phyloP scores from a whole-genome alignment of 208 protist genomes.

The Leishmania braziliensis region DNA sequence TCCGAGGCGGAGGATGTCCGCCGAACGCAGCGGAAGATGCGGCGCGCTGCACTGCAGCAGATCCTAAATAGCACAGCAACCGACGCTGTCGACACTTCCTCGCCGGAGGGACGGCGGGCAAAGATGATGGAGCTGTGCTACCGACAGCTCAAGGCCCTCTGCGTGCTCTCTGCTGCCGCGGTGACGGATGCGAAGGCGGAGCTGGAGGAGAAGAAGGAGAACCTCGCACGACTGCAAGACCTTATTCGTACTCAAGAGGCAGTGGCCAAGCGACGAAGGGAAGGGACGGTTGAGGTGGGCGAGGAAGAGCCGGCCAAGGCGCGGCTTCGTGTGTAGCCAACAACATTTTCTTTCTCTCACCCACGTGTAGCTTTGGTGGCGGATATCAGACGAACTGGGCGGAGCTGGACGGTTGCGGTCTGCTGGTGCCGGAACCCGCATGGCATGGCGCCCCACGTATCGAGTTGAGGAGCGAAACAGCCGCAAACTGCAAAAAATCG shows the following conservation, averaged over 20 bases:
- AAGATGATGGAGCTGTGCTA: conserved; percentile 61
- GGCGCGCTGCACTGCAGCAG: conserved; percentile 45
- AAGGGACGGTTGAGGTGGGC: neutral
- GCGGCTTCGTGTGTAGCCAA: neutral
- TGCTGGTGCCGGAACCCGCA: neutral
- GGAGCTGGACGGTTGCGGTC: neutral
- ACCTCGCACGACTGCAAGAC: conserved; percentile 27
- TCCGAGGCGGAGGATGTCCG: conserved; percentile 23
- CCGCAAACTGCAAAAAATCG: neutral
- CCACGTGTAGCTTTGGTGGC: neutral
- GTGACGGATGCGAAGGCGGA: conserved; percentile 34
- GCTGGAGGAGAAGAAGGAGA: conserved; percentile 39
- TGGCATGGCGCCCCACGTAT: neutral
- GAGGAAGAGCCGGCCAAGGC: conserved; percentile 6
- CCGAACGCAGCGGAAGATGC: conserved; percentile 31
- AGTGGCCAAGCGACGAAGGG: neutral
- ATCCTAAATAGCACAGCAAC: conserved; percentile 39
- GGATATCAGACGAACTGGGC: neutral
- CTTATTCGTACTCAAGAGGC: conserved; percentile 7
- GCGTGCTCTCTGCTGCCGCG: conserved; percentile 46
- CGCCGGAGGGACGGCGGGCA: conserved; percentile 23
- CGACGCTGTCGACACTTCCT: conserved; percentile 27
- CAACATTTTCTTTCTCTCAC: neutral
- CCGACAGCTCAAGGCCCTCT: conserved; percentile 71
- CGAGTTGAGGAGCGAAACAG: neutral